Base-by-base conservation (phyloP, 768 basidiomycete genomes). In the Coprinellus micaceus region DNA sequence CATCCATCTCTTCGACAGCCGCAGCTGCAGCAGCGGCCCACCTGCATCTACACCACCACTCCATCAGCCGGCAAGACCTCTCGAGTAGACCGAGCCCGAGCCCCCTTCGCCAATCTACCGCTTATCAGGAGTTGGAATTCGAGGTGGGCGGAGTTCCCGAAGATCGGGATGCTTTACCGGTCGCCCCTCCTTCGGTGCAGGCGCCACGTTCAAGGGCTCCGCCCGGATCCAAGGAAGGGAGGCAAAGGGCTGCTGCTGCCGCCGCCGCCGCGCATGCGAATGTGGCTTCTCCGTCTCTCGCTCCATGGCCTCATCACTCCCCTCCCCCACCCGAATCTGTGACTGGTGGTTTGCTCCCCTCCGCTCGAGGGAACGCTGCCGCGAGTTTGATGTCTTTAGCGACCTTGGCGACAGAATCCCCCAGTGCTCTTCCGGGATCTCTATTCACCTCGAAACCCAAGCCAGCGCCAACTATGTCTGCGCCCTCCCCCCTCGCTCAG, bases 21-120 rank as follows among this genome's bases (percentile, higher is more conserved):
- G 54, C 54, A 22, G 54, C 54, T 9, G 54, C 54, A 26, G 54
- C 54, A 3, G 54, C 54, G 15, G 47, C 47, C 19, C 33, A 36
- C n/a, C 39, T 43, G 37, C 57, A 45, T 10, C 39, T 55, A 6
- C 53, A 54, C 7, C 54, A 52, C 33, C 58, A 59, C 44, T 48
- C 33, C 40, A 52, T 44, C 1, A n/a, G 45, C 13, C 52, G 44
- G 13, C 48, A 57, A 29, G 50, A 49, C 21, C 30, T 39, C 28
- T 59, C 58, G 2, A 55, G 45, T 15, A 67, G 71, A 49, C 73
- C 77, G 2, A 79, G 75, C 60, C 71, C 71, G 13, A 78, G 79
- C 54, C 74, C 74, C n/a, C 63, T 78, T 26, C 69, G 74, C 47
- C 71, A 78, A 54, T 75, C 74, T 11, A 74, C 73, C 29, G 77